Percentiles rank a stretch among this genome's conserved stretches.
Conservation (phyloP, 2,329 filamentous ascomycete species). For the Pestalotiopsis sp. region DNA sequence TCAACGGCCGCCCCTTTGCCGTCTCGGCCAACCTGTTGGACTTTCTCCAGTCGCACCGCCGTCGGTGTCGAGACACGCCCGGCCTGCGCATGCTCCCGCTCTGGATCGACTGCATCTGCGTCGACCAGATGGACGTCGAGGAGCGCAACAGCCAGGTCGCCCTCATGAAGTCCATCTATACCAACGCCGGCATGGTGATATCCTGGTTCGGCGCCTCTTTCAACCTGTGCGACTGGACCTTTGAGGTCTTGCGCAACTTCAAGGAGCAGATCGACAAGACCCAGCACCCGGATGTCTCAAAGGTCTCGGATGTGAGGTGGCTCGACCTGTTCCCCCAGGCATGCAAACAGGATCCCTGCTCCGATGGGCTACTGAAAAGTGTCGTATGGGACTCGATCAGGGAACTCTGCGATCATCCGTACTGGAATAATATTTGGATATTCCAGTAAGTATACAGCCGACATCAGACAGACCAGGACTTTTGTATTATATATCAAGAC, state of each 20-base stretch:
- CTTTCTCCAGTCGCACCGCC: background rate
- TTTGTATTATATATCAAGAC: background rate
- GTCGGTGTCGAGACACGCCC: background rate
- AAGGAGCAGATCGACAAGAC: constrained; percentile 7
- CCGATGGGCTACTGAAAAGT: background rate
- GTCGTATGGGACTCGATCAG: constrained; percentile 6
- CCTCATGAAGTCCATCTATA: constrained; percentile 4
- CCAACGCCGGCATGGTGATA: constrained; percentile 2
- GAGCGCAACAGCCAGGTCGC: constrained; percentile 2
- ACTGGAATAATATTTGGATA: constrained; percentile 4
- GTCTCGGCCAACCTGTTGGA: constrained; percentile 4
- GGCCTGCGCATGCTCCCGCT: background rate
- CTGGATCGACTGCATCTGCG: constrained; percentile 6
- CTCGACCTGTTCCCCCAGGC: constrained; percentile 1
- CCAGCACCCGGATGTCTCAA: background rate
- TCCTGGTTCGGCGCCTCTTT: constrained; percentile 8
- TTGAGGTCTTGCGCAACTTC: constrained; percentile 1
- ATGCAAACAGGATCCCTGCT: background rate
- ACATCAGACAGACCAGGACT: no score
- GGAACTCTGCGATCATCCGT: constrained; percentile 4
- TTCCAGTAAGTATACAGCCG: constrained; percentile 1
- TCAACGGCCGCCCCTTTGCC: constrained; percentile 2
- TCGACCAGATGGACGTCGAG: background rate
- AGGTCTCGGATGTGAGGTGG: background rate
- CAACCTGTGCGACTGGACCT: background rate